A percentile compares a stretch with the other conserved stretches of the same genome.
These are phyloP conservation scores for Parsonsia alboflavescens DNA, from an alignment of 257 asterid species.

Conservation along the genomic window DNA sequence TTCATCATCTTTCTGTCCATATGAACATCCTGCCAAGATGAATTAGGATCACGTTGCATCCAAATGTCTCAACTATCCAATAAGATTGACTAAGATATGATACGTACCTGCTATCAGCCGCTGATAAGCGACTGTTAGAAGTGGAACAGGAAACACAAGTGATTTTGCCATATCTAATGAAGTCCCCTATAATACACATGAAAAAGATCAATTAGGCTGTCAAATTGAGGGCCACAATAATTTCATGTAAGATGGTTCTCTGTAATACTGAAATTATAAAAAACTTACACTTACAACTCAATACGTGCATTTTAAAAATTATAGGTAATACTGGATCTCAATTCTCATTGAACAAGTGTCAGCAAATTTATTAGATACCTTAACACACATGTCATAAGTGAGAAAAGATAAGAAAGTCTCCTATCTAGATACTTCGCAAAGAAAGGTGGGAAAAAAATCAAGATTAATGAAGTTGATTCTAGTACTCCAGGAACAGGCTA, in stretches of 20 bases:
- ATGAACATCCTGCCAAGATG: conserved; percentile 50
- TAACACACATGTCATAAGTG: not conserved
- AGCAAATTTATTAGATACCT: not conserved
- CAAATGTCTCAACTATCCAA: conserved; percentile 3
- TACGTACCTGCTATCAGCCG: conserved; percentile 83
- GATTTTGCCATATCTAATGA: conserved; percentile 72
- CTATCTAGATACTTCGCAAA: not conserved
- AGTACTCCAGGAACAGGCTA: not conserved
- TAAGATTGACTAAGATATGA: conserved; percentile 10
- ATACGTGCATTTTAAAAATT: not conserved
- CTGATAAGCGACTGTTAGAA: conserved; percentile 79
- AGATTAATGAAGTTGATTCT: not conserved
- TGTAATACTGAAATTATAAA: not conserved
- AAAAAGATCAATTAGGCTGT: conserved; percentile 16
- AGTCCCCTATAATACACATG: conserved; percentile 46
- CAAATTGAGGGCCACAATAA: not conserved
- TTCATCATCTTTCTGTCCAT: conserved; percentile 38
- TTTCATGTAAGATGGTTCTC: not conserved
- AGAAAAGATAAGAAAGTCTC: not conserved
- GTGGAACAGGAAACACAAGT: conserved; percentile 68
- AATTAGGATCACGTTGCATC: conserved; percentile 17
- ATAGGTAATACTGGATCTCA: no score
- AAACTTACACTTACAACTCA: not conserved
- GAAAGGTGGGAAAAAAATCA: not conserved
- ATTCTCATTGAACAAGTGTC: not conserved